Evolutionary conservation across 2,329 filamentous ascomycete genomes (phyloP).

Genomic region (Ceratocystiopsis sp.): DNA sequence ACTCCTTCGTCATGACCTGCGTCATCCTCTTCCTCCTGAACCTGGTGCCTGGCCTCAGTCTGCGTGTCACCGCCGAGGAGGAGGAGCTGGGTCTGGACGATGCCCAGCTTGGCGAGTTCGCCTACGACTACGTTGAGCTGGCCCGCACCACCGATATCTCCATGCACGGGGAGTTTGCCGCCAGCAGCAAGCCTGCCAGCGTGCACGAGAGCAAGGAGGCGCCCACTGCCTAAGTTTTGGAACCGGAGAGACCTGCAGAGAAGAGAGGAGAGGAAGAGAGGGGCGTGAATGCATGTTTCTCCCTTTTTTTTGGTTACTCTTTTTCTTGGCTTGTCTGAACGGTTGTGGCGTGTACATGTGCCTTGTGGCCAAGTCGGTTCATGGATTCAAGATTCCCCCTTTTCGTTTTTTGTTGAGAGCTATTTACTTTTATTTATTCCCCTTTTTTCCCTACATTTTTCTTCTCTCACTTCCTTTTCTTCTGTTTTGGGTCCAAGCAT

Average conservation of each 20-base stretch:
- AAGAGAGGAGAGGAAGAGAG: no score
- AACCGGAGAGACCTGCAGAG: no score
- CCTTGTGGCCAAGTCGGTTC: no score
- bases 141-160: conserved; percentile 25
- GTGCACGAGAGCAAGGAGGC: conserved; percentile 6
- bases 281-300: neutral
- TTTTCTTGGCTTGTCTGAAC: no score
- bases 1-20: conserved; percentile 64
- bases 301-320: neutral
- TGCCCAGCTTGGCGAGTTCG: conserved; percentile 81
- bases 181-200: conserved; percentile 3
- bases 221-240: neutral
- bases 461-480: neutral
- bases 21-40: conserved; percentile 69
- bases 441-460: neutral
- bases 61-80: conserved; percentile 59
- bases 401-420: neutral
- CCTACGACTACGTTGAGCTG: conserved; percentile 87
- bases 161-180: conserved; percentile 4
- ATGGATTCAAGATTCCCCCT: neutral
- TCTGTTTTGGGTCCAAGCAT: neutral
- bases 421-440: neutral
- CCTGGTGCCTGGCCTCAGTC: conserved; percentile 55
- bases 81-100: conserved; percentile 79
- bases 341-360: no score